A percentile compares a stretch with the other conserved stretches of the same genome.
phyloP scores from a whole-genome alignment of 495 filamentous ascomycete genomes.

The Beverwykella pulmonaria region DNA sequence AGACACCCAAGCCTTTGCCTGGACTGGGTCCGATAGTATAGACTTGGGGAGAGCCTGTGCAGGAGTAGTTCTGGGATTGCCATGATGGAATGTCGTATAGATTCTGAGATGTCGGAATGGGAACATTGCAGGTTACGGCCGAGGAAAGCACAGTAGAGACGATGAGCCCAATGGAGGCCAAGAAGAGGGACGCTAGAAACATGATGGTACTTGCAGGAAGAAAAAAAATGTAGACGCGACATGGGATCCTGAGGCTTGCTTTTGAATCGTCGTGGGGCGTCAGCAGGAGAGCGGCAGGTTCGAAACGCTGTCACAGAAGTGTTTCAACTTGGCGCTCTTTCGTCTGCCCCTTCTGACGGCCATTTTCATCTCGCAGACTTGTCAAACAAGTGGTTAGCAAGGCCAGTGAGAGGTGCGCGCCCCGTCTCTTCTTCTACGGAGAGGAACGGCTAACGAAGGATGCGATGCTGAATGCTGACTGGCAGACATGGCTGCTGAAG shows the following conservation, averaged over 20 bases:
- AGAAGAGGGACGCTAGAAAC: neutral
- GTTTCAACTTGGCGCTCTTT: conserved; percentile 1
- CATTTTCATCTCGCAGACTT: no score
- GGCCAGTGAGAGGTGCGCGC: no score
- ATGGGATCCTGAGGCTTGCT: neutral
- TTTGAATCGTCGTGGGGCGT: neutral
- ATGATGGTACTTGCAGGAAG: neutral
- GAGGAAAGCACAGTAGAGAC: neutral
- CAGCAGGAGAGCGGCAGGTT: neutral
- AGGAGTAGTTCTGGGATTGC: conserved; percentile 16
- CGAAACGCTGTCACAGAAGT: neutral
- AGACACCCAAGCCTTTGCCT: conserved; percentile 35
- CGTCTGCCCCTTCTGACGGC: neutral
- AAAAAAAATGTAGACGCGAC: neutral
- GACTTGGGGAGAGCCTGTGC: conserved; percentile 2
- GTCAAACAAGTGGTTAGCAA: no score
- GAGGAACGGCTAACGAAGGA: no score
- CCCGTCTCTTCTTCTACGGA: no score
- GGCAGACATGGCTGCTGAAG: neutral
- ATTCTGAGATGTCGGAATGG: neutral
- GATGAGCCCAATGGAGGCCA: neutral
- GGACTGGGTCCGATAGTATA: conserved; percentile 13
- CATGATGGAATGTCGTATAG: conserved; percentile 13
- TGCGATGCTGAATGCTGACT: no score
- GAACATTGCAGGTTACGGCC: neutral